Evolutionary conservation across 2,329 filamentous ascomycete genomes (phyloP), one percentile per base, ranked within the genome.

Genomic region (Alternaria arborescens): DNA sequence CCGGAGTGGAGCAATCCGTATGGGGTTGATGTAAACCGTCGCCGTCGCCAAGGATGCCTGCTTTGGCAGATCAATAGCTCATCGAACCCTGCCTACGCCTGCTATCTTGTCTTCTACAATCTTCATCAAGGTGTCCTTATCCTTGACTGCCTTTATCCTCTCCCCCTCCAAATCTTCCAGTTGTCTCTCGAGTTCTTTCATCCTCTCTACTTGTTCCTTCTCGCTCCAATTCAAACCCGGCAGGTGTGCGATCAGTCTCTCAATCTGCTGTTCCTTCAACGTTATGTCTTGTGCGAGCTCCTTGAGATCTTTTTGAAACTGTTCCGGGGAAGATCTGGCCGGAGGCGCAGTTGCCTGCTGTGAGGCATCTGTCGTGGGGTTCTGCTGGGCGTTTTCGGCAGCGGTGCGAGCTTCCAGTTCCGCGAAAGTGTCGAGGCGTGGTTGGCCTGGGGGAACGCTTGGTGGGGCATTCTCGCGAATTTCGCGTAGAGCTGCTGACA

Each of bases 191-290:
- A 84, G 62, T 66, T 79, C 79, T 52, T 74, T 70, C 74, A 85
- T 82, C 52, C 86, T 85, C 66, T 85, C 83, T 73, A 91, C 86
- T 78, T 96, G 92, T 71, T 93, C 90, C 64, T 86, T 83, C 76
- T 94, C 91, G 71, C 90, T 94, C 64, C 89, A 91, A 44, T 92
- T 90, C 22, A 95, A 82, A 0, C 92, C 92, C 0, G 92, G 92
- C 2, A 96, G 83, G 22, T 85, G 87, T 16, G 88, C 90, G 59
- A 94, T 91, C 48, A 95, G 81, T 44, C 87, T 83, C 77, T 95
- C 92, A 63, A 95, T 93, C 80, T 94, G 91, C 80, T 94, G 91
- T 71, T 93, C 90, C 72, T 94, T 93, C 59, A 91, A 77, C 59
- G 94, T 89, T 26, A 95, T 82, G 74, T 94, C 92, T 63, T 87